Evolutionary conservation across 1,284 basidiomycete genomes (phyloP), one percentile per base, ranked within the genome.

Genomic region (Veloporphyrellus conicus): DNA sequence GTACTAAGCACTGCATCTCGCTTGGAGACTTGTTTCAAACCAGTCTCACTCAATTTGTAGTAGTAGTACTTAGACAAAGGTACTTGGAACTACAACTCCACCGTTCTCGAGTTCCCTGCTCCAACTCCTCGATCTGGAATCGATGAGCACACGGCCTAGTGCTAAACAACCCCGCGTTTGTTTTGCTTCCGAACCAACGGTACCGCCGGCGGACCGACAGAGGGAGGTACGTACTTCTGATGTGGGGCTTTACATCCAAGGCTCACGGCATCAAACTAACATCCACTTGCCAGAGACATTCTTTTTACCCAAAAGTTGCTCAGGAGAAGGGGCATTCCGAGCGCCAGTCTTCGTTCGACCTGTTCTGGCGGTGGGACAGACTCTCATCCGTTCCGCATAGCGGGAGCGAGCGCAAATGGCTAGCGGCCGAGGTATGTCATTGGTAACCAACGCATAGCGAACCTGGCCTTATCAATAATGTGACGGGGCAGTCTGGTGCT

Each of bases 301-400:
- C 65, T 8, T 54, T 57, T 19, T 73, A 73, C 50, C 73, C 72
- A 22, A 67, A 56, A 46, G 66, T 73, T 40, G 71, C 71, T 14
- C 71, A 73, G 49, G 56, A 56, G 28, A 72, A 68, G 51, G 65
- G 64, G 44, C 49, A 31, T 28, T 58, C 62, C 15, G 60, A 67
- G 53, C 59, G 68, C 43, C 55, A 50, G 46, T 47, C 48, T 19
- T 69, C 59, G 19, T 57, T 62, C 22, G 72, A 72, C 52, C 57
- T 71, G 20, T 67, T 56, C 48, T 75, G 72, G 73, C 58, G 52
- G 37, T 60, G 57, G 54, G 59, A 35, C 48, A 54, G 31, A 27
- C 55, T 56, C 36, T 60, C 52, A 19, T 54, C 57, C 27, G 46
- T 44, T 20, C 19, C 46, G 32, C 37, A 23, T 41, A 32, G 50